Base-by-base conservation (phyloP, 2,329 filamentous ascomycete species). In the Pyricularia sp. region DNA sequence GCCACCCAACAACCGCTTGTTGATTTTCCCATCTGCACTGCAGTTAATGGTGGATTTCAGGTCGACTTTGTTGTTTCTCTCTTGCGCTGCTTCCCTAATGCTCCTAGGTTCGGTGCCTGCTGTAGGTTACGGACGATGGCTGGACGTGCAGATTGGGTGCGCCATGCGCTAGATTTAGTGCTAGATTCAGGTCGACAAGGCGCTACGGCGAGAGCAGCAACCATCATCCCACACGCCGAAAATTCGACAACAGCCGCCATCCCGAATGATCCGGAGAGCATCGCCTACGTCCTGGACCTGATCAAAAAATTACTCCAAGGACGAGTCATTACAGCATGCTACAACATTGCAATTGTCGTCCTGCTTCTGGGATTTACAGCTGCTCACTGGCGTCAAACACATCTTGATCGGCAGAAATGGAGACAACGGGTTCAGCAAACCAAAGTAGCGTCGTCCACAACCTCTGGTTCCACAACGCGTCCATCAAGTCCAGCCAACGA, bases 281-380 rank as follows among this genome's bases (percentile, higher is more conserved):
- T 59, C 63, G 63, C 63, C 22, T 64, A 64, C 22, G 33, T 64
- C 22, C 53, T 57, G 22, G 63, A 64, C n/a, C 31, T 64, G 19
- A 60, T 64, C 31, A 35, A 57, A 16, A 60, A 57, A 19, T 31
- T 64, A 13, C 63, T 64, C 22, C 53, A 64, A 40, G 74, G 76
- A 1, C 73, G 76, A 24, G 62, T 60, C 5, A 70, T 78, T 24
- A 68, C 72, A 13, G 67, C 68, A 16, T 71, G 67, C 5, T 78
- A 77, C 66, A 78, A 77, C 64, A 49, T 72, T 24, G 71, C 72
- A 19, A 65, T 78, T 19, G 30, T 77, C 3, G 28, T 64, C 5
- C 62, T 74, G 9, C 68, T 78, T 4, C 26, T 69, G 0, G 13
- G 72, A 2, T 69, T 78, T 26, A 62, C 74, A 1, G 55, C 71